phyloP scores from a whole-genome alignment of 2,329 filamentous ascomycete genomes.

The Fusarium verticillioides region DNA sequence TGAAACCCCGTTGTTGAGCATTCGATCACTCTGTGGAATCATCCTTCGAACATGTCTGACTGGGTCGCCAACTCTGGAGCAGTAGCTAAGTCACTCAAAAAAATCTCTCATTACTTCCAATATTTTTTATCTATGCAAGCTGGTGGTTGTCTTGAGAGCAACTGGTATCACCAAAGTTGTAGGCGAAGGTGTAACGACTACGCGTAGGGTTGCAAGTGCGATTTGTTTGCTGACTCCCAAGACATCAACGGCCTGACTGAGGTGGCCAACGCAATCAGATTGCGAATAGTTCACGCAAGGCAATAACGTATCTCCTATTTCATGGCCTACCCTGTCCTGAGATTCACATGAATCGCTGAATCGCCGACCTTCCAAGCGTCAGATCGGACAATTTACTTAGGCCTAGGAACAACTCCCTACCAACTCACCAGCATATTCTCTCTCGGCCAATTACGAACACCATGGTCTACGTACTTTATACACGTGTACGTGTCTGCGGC shows the following conservation, averaged over 20 bases:
- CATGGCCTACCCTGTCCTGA: neutral
- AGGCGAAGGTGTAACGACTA: neutral
- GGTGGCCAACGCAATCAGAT: neutral
- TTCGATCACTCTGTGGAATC: neutral
- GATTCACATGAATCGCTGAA: neutral
- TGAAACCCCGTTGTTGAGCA: no score
- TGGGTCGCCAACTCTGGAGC: neutral
- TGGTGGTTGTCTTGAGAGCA: neutral
- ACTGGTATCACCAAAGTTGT: neutral
- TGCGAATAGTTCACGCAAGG: neutral
- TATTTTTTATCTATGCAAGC: neutral
- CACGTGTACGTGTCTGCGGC: constrained; percentile 26
- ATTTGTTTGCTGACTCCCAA: neutral
- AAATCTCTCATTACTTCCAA: neutral
- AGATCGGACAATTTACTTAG: neutral
- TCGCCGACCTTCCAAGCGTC: neutral
- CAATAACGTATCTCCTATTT: neutral
- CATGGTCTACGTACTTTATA: constrained; percentile 2
- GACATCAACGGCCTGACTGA: neutral
- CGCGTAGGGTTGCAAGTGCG: neutral
- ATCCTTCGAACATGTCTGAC: neutral
- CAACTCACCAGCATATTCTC: neutral
- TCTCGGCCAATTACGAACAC: neutral
- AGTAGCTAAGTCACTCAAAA: no score
- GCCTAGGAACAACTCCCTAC: neutral